These are phyloP conservation scores for Skeletonema marinoi DNA, from an alignment of 108 stramenopile genomes.

Conservation along the genomic window DNA sequence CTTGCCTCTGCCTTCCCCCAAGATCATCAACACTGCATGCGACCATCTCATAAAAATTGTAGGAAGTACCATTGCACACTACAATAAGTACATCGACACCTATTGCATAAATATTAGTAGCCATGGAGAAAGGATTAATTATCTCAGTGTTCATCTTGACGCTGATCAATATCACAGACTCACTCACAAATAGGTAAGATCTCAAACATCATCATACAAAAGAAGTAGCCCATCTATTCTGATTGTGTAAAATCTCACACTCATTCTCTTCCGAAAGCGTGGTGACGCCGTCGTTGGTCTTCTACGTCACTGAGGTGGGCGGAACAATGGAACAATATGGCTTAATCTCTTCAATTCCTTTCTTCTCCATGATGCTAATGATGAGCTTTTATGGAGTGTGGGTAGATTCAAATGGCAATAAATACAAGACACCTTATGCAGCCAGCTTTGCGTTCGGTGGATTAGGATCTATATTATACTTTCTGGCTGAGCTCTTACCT, in stretches of 20 bases:
- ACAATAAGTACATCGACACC: no score
- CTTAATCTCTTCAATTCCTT: conserved; percentile 13
- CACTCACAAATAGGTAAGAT: conserved; percentile 11
- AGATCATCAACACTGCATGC: not conserved
- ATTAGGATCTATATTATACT: conserved; percentile 17
- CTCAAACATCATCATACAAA: no score
- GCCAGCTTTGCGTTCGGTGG: conserved; percentile 11
- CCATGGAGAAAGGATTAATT: conserved; percentile 8
- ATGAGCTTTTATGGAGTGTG: conserved; percentile 24
- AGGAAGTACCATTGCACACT: no score
- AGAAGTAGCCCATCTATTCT: no score
- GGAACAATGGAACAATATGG: conserved; percentile 34
- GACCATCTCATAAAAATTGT: no score
- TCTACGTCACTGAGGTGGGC: conserved; percentile 29
- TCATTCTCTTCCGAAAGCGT: not conserved
- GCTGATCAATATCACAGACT: conserved; percentile 18
- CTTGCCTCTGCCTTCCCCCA: no score
- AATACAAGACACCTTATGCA: conserved; percentile 20
- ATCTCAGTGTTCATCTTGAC: conserved; percentile 5
- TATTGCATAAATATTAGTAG: not conserved
- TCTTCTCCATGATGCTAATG: conserved; percentile 12
- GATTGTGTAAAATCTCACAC: no score
- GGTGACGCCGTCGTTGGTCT: conserved; percentile 23
- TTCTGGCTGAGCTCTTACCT: conserved; percentile 8
- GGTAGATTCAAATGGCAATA: conserved; percentile 26